Evolutionary conservation across 1,284 basidiomycete genomes (phyloP).

Genomic region (Coniferiporia weirii): DNA sequence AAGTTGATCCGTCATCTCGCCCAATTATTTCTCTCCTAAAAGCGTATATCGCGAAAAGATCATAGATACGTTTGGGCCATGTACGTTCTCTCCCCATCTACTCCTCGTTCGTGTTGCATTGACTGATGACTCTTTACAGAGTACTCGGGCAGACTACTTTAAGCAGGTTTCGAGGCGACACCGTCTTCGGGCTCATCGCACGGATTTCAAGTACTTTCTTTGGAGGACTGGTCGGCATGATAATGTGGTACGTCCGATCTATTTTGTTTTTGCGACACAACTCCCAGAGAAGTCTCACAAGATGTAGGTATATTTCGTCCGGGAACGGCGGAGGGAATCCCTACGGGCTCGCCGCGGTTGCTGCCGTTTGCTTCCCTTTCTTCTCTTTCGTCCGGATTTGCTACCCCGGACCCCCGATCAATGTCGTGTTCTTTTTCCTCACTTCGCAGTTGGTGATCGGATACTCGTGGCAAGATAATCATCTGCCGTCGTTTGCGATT

Average conservation of each 20-base stretch:
- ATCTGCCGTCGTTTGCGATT: slow-evolving; percentile 38
- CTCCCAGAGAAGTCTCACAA: background rate
- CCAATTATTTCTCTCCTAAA: background rate
- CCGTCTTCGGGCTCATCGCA: slow-evolving; percentile 60
- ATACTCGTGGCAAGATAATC: slow-evolving; percentile 64
- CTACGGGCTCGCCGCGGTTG: slow-evolving; percentile 69
- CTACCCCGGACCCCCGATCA: slow-evolving; percentile 70
- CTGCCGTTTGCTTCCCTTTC: slow-evolving; percentile 66
- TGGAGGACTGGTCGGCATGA: slow-evolving; percentile 63
- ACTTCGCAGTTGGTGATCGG: slow-evolving; percentile 68
- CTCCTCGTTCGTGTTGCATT: background rate
- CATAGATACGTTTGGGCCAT: background rate
- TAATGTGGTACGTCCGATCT: slow-evolving; percentile 54
- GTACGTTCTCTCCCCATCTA: background rate
- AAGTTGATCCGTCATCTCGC: background rate
- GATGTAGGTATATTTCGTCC: slow-evolving; percentile 66
- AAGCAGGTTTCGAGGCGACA: slow-evolving; percentile 71
- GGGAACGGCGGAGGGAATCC: slow-evolving; percentile 63
- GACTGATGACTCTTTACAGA: slow-evolving; percentile 30
- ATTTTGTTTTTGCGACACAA: background rate
- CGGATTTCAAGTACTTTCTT: slow-evolving; percentile 65
- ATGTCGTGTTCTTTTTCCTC: slow-evolving; percentile 69
- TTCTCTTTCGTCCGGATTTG: slow-evolving; percentile 67
- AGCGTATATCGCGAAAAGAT: background rate
- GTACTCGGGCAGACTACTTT: slow-evolving; percentile 71